phyloP scores from a whole-genome alignment of 495 filamentous ascomycete genomes.

The Penicillium bovifimosum region DNA sequence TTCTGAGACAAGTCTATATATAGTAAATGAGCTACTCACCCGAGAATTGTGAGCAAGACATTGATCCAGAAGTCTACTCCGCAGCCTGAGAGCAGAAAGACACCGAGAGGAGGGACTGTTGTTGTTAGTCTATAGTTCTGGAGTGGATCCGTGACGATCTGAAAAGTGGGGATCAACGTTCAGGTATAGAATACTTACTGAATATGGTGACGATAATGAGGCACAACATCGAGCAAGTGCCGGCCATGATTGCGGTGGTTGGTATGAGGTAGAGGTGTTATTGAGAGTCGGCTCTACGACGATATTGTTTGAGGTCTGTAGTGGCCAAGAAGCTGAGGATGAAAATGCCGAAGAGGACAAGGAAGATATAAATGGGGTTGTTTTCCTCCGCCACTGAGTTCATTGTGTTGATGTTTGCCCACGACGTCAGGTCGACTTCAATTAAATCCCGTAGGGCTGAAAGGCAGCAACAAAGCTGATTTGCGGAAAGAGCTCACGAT shows the following conservation, averaged over 20 bases:
- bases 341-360: slow-evolving; percentile 26
- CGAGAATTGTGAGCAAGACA: slow-evolving; percentile 55
- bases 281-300: not conserved
- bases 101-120: slow-evolving; percentile 58
- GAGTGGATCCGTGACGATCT: not conserved
- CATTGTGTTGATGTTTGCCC: slow-evolving; percentile 17
- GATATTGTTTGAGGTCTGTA: slow-evolving; percentile 16
- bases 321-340: slow-evolving; percentile 30
- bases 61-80: slow-evolving; percentile 62
- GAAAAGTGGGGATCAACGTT: not conserved
- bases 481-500: not conserved
- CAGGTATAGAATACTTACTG: slow-evolving; percentile 34
- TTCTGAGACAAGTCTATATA: not conserved
- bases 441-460: slow-evolving; percentile 7
- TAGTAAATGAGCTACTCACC: slow-evolving; percentile 35
- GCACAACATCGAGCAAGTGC: slow-evolving; percentile 35
- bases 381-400: slow-evolving; percentile 24
- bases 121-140: slow-evolving; percentile 10
- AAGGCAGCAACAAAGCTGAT: not conserved
- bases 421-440: slow-evolving; percentile 17
- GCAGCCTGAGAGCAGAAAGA: slow-evolving; percentile 58
- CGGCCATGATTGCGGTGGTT: slow-evolving; percentile 26
- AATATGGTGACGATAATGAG: slow-evolving; percentile 57
- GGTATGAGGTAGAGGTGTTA: not conserved
- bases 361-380: slow-evolving; percentile 30